phyloP scores from a whole-genome alignment of 192 early-diverging fungal species.

The Obelidium mucronatum region DNA sequence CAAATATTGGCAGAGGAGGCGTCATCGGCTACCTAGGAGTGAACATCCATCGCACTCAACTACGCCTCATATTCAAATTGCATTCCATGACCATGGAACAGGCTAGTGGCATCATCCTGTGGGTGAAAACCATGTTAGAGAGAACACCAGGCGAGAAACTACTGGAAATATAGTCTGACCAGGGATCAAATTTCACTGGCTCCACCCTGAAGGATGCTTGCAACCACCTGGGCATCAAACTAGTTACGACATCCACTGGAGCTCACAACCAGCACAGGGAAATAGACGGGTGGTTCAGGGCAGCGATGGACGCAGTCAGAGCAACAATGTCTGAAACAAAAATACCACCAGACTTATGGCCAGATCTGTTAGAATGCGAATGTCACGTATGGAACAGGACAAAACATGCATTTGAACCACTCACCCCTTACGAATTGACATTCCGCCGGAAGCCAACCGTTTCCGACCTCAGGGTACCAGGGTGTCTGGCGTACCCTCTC shows the following conservation, averaged over 20 bases:
- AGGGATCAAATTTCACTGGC: not conserved
- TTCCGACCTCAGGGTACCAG: not conserved
- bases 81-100: not conserved
- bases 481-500: conserved; percentile 1
- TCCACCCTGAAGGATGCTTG: not conserved
- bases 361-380: not conserved
- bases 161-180: not conserved
- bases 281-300: conserved; percentile 21
- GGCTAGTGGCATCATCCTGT: not conserved
- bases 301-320: conserved; percentile 9
- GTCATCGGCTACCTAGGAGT: no score
- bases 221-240: not conserved
- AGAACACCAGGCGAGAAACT: not conserved
- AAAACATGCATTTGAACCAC: no score
- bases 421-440: conserved; percentile 1
- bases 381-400: conserved; percentile 3
- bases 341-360: conserved; percentile 2
- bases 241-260: not conserved
- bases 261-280: conserved; percentile 22
- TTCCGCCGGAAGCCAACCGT: not conserved
- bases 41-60: not conserved
- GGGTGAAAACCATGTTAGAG: not conserved
- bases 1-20: not conserved
- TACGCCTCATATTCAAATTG: not conserved
- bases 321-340: not conserved